phyloP scores from a whole-genome alignment of 106 monocot genomes.

The Triglochin maritima region DNA sequence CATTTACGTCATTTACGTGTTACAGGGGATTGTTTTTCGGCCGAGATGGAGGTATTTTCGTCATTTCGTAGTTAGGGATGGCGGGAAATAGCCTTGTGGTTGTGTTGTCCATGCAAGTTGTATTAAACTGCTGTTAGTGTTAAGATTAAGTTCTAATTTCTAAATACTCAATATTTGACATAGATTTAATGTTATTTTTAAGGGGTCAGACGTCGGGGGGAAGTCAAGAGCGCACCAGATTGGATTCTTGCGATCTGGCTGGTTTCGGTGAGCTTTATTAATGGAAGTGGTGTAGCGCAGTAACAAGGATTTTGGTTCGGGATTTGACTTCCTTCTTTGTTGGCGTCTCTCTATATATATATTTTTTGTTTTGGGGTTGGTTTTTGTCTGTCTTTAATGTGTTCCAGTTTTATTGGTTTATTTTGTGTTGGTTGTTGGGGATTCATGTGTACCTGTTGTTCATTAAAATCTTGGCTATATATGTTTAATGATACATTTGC shows the following conservation, averaged over 20 bases:
- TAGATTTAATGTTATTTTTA: not conserved
- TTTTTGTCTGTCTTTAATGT: too few relatives aligned
- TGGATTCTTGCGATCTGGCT: not conserved
- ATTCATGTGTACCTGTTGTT: too few relatives aligned
- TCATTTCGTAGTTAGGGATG: not conserved
- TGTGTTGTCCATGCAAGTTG: not conserved
- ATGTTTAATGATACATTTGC: too few relatives aligned
- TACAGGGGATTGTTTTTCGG: not conserved
- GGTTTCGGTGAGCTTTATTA: not conserved
- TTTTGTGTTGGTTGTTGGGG: too few relatives aligned
- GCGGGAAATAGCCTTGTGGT: not conserved
- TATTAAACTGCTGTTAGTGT: not conserved
- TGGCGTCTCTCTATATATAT: too few relatives aligned
- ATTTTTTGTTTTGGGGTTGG: too few relatives aligned
- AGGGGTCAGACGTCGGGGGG: slow-evolving; percentile 19
- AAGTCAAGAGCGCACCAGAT: slow-evolving; percentile 99
- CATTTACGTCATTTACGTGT: slow-evolving; percentile 40
- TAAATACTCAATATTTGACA: not conserved
- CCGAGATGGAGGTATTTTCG: not conserved
- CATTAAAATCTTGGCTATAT: too few relatives aligned
- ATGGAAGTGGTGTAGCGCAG: not conserved
- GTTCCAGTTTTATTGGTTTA: too few relatives aligned
- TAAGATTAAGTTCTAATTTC: not conserved
- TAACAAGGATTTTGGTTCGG: slow-evolving; percentile 74
- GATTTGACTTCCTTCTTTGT: slow-evolving; percentile 84